Evolutionary conservation across 257 asterid genomes (phyloP).

Genomic region (Voacanga thouarsii): DNA sequence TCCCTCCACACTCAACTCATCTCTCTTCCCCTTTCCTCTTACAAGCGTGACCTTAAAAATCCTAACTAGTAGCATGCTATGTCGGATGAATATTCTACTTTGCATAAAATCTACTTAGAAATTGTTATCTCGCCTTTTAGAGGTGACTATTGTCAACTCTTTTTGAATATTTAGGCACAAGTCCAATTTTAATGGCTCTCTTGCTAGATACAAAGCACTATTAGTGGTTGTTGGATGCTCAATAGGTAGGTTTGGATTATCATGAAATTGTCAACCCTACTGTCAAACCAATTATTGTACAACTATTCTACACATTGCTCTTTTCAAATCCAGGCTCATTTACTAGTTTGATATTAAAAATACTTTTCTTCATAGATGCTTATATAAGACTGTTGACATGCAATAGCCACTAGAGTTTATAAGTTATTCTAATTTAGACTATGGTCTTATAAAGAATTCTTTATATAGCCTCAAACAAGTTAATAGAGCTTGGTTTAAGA

Average conservation of each 20-base stretch:
- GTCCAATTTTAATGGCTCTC: background rate
- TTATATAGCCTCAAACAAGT: background rate
- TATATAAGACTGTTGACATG: background rate
- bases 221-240: background rate
- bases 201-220: background rate
- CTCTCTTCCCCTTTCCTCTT: no score
- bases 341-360: background rate
- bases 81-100: background rate
- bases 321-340: no score
- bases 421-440: background rate
- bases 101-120: background rate
- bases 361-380: background rate
- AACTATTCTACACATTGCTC: background rate
- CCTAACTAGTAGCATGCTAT: background rate
- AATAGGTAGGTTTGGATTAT: background rate
- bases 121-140: background rate
- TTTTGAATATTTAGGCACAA: background rate
- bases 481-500: background rate
- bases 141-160: background rate
- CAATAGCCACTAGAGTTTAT: background rate
- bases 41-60: no score
- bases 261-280: background rate
- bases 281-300: background rate
- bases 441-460: background rate
- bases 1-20: no score